These are phyloP conservation scores for Mychonastes homosphaera DNA, from an alignment of 139 green algal species.

Conservation along the genomic window DNA sequence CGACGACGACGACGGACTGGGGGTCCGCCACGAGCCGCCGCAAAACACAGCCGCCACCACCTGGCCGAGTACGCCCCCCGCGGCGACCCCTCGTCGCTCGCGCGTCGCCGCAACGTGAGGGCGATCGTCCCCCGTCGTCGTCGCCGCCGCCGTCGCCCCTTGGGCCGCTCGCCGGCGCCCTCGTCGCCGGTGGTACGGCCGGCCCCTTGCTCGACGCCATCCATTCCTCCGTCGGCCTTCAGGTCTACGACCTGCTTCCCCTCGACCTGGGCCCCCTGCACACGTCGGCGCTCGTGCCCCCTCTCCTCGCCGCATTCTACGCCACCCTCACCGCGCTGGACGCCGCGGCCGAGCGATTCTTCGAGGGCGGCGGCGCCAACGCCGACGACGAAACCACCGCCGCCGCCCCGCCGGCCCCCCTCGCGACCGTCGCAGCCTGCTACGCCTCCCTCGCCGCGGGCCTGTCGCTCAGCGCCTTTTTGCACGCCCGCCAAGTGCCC, in stretches of 20 bases:
- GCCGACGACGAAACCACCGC: background rate
- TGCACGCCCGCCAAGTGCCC: slow-evolving; percentile 29
- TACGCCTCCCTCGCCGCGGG: slow-evolving; percentile 33
- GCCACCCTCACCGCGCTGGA: background rate
- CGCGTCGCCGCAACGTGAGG: too few species aligned
- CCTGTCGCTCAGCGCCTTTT: slow-evolving; percentile 27
- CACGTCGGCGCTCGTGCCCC: slow-evolving; percentile 34
- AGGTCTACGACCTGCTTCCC: slow-evolving; percentile 43
- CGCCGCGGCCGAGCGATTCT: background rate
- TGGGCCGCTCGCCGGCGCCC: too few species aligned
- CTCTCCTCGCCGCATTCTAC: slow-evolving; percentile 26
- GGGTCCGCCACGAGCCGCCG: too few species aligned
- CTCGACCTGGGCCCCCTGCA: slow-evolving; percentile 28
- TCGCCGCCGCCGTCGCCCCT: too few species aligned
- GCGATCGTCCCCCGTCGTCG: too few species aligned
- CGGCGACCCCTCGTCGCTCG: too few species aligned
- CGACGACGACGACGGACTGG: too few species aligned
- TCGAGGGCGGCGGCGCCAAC: background rate
- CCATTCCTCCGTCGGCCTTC: slow-evolving; percentile 25
- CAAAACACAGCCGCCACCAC: too few species aligned
- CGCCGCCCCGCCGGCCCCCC: background rate
- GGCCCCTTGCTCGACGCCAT: slow-evolving; percentile 47
- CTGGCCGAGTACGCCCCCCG: too few species aligned
- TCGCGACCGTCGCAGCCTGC: slow-evolving; percentile 2
- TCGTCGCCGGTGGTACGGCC: slow-evolving; percentile 20